phyloP scores from a whole-genome alignment of 768 basidiomycete species.

The Heimioporus sp. region DNA sequence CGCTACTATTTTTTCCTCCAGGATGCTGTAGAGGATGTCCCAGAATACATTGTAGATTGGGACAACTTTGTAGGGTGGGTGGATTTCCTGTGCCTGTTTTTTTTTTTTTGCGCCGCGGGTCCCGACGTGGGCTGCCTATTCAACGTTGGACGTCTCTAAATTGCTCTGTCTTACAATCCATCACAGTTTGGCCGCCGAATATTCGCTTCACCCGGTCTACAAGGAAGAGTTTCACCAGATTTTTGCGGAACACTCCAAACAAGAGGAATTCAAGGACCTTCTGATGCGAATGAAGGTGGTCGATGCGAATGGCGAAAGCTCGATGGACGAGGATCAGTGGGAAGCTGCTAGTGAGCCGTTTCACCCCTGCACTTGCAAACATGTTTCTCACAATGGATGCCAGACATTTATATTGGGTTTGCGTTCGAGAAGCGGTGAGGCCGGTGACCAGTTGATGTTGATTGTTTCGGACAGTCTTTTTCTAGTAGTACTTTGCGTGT shows the following conservation, averaged over 20 bases:
- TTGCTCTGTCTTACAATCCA: constrained; percentile 12
- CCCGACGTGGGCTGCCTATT: neutral
- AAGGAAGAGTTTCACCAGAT: constrained; percentile 90
- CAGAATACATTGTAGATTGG: constrained; percentile 97
- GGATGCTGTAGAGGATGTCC: constrained; percentile 96
- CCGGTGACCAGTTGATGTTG: neutral
- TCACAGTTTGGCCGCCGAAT: constrained; percentile 78
- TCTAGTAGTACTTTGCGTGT: constrained; percentile 4
- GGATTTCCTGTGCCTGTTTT: neutral
- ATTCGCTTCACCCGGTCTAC: constrained; percentile 70
- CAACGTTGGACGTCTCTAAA: neutral
- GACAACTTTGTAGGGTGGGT: constrained; percentile 82
- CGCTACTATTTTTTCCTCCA: constrained; percentile 91
- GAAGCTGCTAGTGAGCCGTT: constrained; percentile 90
- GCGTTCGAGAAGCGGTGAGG: constrained; percentile 72
- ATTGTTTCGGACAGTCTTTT: constrained; percentile 3
- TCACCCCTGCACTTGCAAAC: neutral
- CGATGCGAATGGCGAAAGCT: constrained; percentile 78
- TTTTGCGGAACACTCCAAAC: constrained; percentile 75
- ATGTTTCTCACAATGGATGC: constrained; percentile 3
- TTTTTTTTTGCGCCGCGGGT: no score
- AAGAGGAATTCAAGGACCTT: constrained; percentile 78
- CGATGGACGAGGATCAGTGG: constrained; percentile 96
- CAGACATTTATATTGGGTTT: constrained; percentile 93
- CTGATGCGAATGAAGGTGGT: constrained; percentile 92